Conservation (phyloP, 495 filamentous ascomycete species). For the Neurospora sp. region DNA sequence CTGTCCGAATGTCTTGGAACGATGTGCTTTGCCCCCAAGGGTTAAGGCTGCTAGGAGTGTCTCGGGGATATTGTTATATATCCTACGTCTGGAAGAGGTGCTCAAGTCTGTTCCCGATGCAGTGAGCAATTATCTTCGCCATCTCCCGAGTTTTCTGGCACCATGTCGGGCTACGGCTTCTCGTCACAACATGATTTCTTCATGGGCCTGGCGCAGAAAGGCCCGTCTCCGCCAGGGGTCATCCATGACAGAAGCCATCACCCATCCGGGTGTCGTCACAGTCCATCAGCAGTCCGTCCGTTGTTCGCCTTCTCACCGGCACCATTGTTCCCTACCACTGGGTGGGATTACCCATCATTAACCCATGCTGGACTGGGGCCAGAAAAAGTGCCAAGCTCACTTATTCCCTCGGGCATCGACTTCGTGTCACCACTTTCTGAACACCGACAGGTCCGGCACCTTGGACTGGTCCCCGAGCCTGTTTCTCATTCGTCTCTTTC, state of each 20-base stretch:
- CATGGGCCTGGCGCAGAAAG: background rate
- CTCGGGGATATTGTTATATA: constrained; percentile 1
- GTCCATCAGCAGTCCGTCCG: background rate
- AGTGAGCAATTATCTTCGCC: background rate
- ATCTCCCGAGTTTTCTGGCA: background rate
- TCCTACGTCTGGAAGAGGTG: background rate
- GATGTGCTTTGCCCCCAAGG: background rate
- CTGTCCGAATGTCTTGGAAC: background rate
- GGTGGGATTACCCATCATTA: background rate
- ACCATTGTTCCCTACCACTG: background rate
- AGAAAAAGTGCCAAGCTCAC: background rate
- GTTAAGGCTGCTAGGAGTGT: background rate
- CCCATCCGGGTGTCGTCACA: background rate
- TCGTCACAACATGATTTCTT: background rate
- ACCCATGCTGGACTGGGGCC: background rate
- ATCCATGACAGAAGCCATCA: background rate
- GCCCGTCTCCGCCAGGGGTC: background rate
- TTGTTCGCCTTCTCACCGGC: background rate
- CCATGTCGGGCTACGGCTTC: background rate
- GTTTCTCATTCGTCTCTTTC: background rate
- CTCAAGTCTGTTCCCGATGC: background rate
- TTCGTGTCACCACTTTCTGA: background rate
- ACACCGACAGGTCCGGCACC: background rate
- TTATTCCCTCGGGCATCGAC: background rate
- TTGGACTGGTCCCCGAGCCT: background rate